Evolutionary conservation across 2,329 filamentous ascomycete genomes (phyloP).

Genomic region (Clarireedia paspali): DNA sequence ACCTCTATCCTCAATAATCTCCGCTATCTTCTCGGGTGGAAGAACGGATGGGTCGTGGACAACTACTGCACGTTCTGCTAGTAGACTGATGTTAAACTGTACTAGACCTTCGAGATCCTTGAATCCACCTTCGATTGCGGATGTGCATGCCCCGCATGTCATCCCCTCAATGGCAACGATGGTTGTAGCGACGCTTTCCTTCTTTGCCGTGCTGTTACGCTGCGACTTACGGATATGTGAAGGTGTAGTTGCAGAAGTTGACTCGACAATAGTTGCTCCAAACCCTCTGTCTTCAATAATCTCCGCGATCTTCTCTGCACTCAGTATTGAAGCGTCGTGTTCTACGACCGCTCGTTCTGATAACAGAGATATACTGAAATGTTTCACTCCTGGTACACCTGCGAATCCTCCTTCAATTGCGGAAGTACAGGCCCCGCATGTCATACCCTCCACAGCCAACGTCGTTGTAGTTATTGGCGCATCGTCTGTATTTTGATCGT

Average conservation of each 20-base stretch:
- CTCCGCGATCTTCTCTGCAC: slow-evolving; percentile 46
- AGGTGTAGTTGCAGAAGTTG: slow-evolving; percentile 39
- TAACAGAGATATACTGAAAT: slow-evolving; percentile 74
- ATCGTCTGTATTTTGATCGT: slow-evolving; percentile 27
- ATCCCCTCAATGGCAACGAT: slow-evolving; percentile 91
- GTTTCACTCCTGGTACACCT: slow-evolving; percentile 62
- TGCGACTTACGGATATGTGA: slow-evolving; percentile 26
- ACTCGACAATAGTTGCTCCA: slow-evolving; percentile 70
- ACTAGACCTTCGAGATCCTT: slow-evolving; percentile 66
- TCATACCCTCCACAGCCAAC: slow-evolving; percentile 79
- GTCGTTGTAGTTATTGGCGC: slow-evolving; percentile 56
- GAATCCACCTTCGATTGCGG: slow-evolving; percentile 80
- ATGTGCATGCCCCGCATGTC: slow-evolving; percentile 96
- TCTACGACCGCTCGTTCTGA: slow-evolving; percentile 81
- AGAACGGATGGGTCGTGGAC: slow-evolving; percentile 71
- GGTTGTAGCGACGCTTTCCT: slow-evolving; percentile 53
- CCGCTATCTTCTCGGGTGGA: slow-evolving; percentile 63
- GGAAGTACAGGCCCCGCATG: slow-evolving; percentile 82
- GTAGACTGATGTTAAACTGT: slow-evolving; percentile 89
- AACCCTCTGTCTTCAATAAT: slow-evolving; percentile 68
- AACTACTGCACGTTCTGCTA: slow-evolving; percentile 86
- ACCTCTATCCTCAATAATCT: slow-evolving; percentile 81
- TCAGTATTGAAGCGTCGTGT: slow-evolving; percentile 55
- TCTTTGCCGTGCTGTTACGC: slow-evolving; percentile 21
- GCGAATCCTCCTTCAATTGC: slow-evolving; percentile 77